Percentiles rank a stretch among this genome's conserved stretches.
These are phyloP conservation scores for Hypoxylon sp. DNA, from an alignment of 2,329 filamentous ascomycete genomes.

Conservation along the genomic window DNA sequence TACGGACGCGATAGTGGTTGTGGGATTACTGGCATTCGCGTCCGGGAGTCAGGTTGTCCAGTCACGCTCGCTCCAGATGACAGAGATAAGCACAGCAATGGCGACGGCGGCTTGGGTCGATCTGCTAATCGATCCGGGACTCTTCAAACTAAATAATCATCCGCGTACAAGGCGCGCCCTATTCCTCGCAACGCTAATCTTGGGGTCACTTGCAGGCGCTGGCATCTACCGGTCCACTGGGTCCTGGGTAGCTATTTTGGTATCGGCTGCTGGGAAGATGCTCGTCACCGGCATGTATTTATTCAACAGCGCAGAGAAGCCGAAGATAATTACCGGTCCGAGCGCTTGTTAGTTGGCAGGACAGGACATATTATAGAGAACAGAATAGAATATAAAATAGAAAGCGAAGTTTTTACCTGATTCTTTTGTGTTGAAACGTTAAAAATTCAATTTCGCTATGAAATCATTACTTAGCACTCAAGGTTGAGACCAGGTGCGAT, in stretches of 20 bases:
- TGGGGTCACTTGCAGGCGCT: constrained; percentile 67
- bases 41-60: constrained; percentile 73
- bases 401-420: constrained; percentile 21
- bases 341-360: constrained; percentile 36
- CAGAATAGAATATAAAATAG: constrained; percentile 3
- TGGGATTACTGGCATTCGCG: constrained; percentile 68
- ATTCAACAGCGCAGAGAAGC: constrained; percentile 59
- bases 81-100: constrained; percentile 76
- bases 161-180: constrained; percentile 64
- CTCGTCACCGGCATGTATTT: constrained; percentile 62
- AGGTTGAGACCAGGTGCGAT: not conserved
- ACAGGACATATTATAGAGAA: constrained; percentile 17
- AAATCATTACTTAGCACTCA: too few species aligned
- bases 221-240: constrained; percentile 62
- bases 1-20: constrained; percentile 59
- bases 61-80: constrained; percentile 67
- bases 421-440: constrained; percentile 2
- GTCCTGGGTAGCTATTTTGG: constrained; percentile 60
- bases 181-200: constrained; percentile 64
- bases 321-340: constrained; percentile 41
- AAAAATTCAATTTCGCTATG: not conserved
- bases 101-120: constrained; percentile 75
- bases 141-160: constrained; percentile 64
- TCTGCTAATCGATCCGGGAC: constrained; percentile 67
- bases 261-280: constrained; percentile 63